Conservation (phyloP, 768 basidiomycete genomes). For the Tulasnella sp. region DNA sequence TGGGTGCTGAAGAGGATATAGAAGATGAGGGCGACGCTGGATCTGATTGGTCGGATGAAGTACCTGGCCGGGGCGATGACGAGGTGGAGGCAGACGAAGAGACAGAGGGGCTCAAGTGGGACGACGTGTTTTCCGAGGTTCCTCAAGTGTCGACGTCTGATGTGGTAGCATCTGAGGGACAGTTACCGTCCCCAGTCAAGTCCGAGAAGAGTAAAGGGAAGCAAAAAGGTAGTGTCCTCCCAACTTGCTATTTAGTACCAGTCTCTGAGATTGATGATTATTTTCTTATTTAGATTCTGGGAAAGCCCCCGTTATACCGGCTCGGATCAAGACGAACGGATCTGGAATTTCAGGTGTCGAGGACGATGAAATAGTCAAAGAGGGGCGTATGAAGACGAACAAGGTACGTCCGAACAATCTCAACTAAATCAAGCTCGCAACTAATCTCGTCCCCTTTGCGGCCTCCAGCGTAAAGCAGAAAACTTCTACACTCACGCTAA, state of each 20-base stretch:
- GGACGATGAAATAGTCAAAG: constrained; percentile 38
- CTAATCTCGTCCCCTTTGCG: neutral
- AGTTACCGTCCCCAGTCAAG: constrained; percentile 16
- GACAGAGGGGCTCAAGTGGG: constrained; percentile 56
- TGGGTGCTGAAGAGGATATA: neutral
- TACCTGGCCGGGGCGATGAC: constrained; percentile 31
- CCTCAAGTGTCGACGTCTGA: constrained; percentile 29
- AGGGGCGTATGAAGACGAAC: constrained; percentile 82
- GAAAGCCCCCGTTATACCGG: constrained; percentile 29
- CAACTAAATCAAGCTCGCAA: constrained; percentile 7
- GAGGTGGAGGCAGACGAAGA: constrained; percentile 28
- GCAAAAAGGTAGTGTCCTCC: constrained; percentile 21
- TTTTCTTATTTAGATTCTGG: constrained; percentile 21
- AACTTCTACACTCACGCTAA: constrained; percentile 84
- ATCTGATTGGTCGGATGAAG: neutral
- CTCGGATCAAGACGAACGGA: constrained; percentile 16
- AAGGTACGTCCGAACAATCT: constrained; percentile 42
- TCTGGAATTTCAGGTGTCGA: too few relatives aligned
- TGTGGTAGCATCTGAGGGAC: neutral
- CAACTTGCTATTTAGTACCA: constrained; percentile 16
- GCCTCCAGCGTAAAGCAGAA: constrained; percentile 74
- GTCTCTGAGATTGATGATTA: neutral
- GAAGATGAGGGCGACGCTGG: neutral
- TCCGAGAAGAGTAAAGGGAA: constrained; percentile 24
- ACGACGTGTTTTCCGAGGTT: constrained; percentile 64